These are phyloP conservation scores for Blastobotrys mokoenaii DNA, from an alignment of 805 yeast genomes.

Conservation along the genomic window DNA sequence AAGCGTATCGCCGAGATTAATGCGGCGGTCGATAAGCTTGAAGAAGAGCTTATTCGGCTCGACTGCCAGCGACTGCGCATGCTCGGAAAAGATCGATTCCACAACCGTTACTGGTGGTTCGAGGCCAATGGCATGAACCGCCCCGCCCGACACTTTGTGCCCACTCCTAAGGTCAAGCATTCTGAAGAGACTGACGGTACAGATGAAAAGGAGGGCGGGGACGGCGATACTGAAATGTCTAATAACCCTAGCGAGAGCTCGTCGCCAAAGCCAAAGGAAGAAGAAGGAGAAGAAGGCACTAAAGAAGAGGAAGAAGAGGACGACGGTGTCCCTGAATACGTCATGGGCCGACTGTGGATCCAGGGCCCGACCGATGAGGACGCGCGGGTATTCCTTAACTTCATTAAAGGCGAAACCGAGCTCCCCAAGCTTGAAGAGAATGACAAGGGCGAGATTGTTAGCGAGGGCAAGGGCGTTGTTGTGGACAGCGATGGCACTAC, in stretches of 20 bases:
- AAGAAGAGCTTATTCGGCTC: conserved; percentile 39
- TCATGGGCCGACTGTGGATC: conserved; percentile 81
- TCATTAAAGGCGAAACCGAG: neutral
- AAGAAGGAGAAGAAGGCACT: conserved; percentile 30
- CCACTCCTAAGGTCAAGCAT: conserved; percentile 2
- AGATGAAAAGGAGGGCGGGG: conserved; percentile 6
- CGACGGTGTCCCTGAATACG: conserved; percentile 30
- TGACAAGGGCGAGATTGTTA: conserved; percentile 8
- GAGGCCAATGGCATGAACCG: conserved; percentile 64
- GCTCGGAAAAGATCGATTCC: conserved; percentile 76
- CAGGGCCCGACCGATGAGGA: conserved; percentile 74
- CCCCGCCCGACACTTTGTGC: conserved; percentile 1
- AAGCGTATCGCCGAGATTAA: conserved; percentile 37
- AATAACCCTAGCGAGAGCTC: neutral
- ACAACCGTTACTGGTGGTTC: conserved; percentile 92
- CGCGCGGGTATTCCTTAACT: conserved; percentile 27
- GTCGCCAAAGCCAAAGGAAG: neutral
- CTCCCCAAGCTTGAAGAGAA: neutral
- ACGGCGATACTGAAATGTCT: neutral
- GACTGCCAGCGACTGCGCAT: conserved; percentile 71
- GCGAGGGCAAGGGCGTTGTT: conserved; percentile 2
- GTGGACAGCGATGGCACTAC: conserved; percentile 7
- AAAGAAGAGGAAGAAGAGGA: conserved; percentile 36
- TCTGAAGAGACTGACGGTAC: conserved; percentile 5
- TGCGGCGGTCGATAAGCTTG: conserved; percentile 44